Base-by-base conservation (phyloP, 1,139 yeast species). In the Blastobotrys serpentis region DNA sequence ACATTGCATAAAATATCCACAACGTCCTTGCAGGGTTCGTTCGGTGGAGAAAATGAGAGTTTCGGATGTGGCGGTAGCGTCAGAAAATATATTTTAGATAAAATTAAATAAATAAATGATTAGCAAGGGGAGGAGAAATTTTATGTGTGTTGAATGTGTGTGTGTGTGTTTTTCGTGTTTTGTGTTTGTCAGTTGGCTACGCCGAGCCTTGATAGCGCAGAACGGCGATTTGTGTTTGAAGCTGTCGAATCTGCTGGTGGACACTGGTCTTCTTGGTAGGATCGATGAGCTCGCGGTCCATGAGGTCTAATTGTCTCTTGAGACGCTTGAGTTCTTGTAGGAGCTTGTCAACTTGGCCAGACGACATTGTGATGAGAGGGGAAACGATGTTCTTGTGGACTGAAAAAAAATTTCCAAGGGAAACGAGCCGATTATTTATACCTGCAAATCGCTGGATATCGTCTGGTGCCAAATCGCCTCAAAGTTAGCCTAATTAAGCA, bases 171-270 rank as follows among this genome's bases (percentile, higher is more conserved):
- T n/a, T n/a, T n/a, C n/a, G n/a, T 23, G 26, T 23, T 23, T 23
- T 23, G 26, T 13, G 13, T 33, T 13, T n/a, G n/a, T n/a, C n/a
- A n/a, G n/a, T n/a, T n/a, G n/a, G n/a, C n/a, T n/a, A 33, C 10
- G 38, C 17, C 11, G 23, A 18, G 19, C 25, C 40, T 25, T 36
- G 25, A 11, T 36, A 36, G 5, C 40, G 40, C n/a, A 36, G 40
- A 6, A 36, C 40, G 5, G 40, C 40, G 25, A 36, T 36, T 18
- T 36, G 22, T 36, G 40, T 36, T 18, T 36, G 40, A 6, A 36
- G 40, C 25, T 19, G 40, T 4, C 40, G 23, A 25, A 36, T 36
- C 13, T 36, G 23, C 14, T 36, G 40, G 40, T 36, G 40, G 40
- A 36, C 40, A 14, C 26, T 13, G 23, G 19, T 17, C 22, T 36